Evolutionary conservation across 2,329 filamentous ascomycete species (phyloP).

Genomic region (Phyllosticta capitalensis): DNA sequence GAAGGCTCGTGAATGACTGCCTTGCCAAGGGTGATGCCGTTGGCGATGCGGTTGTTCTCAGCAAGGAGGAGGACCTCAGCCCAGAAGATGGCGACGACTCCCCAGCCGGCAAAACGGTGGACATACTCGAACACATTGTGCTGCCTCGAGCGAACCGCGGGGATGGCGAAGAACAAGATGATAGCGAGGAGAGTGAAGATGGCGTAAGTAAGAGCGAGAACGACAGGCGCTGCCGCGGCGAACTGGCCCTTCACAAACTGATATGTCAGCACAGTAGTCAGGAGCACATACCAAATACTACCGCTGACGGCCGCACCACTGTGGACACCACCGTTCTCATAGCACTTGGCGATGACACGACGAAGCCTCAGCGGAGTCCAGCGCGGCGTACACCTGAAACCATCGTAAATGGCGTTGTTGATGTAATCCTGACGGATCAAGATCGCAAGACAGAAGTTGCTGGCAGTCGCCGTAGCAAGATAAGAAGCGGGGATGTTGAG

Average conservation of each 20-base stretch:
- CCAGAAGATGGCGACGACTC: constrained; percentile 25
- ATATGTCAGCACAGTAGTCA: constrained; percentile 24
- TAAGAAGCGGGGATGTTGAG: constrained; percentile 12
- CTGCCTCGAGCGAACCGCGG: constrained; percentile 15
- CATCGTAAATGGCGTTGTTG: constrained; percentile 21
- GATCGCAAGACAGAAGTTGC: constrained; percentile 24
- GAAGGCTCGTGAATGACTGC: constrained; percentile 39
- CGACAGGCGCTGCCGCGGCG: constrained; percentile 9
- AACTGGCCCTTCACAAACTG: constrained; percentile 15
- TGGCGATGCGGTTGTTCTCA: constrained; percentile 15
- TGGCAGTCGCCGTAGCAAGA: constrained; percentile 22
- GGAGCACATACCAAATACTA: constrained; percentile 34
- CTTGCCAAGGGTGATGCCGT: constrained; percentile 24
- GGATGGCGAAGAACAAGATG: constrained; percentile 21
- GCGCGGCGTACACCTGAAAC: constrained; percentile 24
- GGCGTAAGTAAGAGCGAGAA: constrained; percentile 18
- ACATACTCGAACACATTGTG: constrained; percentile 27
- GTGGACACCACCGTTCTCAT: constrained; percentile 27
- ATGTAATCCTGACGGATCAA: constrained; percentile 24
- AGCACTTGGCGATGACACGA: constrained; percentile 19
- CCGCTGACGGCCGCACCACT: constrained; percentile 24
- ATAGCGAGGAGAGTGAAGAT: constrained; percentile 16
- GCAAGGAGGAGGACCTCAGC: constrained; percentile 12
- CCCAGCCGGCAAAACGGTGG: constrained; percentile 28
- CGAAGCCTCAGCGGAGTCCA: constrained; percentile 18